Evolutionary conservation across 352 stramenopile species (phyloP).

Genomic region (Globisporangium iwayamae): DNA sequence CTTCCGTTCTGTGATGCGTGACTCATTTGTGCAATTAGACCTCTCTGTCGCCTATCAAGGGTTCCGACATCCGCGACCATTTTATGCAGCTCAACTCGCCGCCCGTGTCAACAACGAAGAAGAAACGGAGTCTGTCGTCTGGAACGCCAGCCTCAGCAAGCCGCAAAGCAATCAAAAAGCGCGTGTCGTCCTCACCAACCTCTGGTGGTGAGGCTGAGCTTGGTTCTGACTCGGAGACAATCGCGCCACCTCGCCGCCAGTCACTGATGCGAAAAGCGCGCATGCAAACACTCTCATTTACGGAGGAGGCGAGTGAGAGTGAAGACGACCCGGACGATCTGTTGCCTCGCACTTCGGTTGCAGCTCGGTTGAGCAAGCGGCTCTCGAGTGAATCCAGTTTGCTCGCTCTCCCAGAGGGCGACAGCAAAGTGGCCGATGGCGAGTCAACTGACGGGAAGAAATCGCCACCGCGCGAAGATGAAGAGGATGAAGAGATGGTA

Average conservation of each 20-base stretch:
- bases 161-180: constrained; percentile 15
- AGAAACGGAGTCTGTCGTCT: constrained; percentile 25
- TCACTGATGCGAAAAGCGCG: constrained; percentile 51
- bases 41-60: constrained; percentile 76
- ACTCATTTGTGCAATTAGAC: constrained; percentile 30
- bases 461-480: neutral
- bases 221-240: constrained; percentile 5
- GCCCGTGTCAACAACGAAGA: constrained; percentile 49
- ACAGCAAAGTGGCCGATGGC: neutral
- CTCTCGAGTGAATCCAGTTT: neutral
- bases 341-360: constrained; percentile 23
- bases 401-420: neutral
- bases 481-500: constrained; percentile 20
- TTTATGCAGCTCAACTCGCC: constrained; percentile 66
- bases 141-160: constrained; percentile 3
- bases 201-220: neutral
- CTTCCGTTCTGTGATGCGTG: constrained; percentile 9
- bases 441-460: neutral
- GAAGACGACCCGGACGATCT: constrained; percentile 41
- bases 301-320: constrained; percentile 48
- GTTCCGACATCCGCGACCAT: constrained; percentile 37
- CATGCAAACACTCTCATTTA: constrained; percentile 39
- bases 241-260: constrained; percentile 36
- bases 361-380: constrained; percentile 24
- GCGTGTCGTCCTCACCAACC: constrained; percentile 2